Evolutionary conservation across 345 rosid genomes (phyloP), one percentile per base, ranked within the genome.

Genomic region (Salix koriyanagi): DNA sequence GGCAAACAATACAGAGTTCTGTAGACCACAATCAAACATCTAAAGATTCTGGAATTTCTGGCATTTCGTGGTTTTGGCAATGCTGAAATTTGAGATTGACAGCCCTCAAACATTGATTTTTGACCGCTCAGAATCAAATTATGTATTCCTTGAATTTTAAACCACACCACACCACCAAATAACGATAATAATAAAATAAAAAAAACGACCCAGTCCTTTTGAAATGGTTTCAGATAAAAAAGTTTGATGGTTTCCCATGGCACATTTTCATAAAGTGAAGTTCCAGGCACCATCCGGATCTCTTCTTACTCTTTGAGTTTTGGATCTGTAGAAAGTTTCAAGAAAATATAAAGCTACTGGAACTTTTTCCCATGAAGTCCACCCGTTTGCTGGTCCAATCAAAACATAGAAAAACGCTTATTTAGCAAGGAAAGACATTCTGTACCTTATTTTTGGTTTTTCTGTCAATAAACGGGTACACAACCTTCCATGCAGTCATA

Each of bases 401-500:
- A 65, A 48, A 61, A 48, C 28, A 69, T 12, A 41, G 16, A 71
- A 61, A 58, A 18, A 18, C 5, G 60, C 18, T 32, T 39, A 6
- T 54, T 21, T 77, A 7, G 56, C 64, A 48, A 37, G 65, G 68
- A 78, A 66, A 54, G 72, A 69, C 41, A 71, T 23, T 26, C 14
- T 74, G 7, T 78, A 90, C 97, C 95, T 95, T 95, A 84, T 90
- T 88, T 83, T 91, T 95, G 68, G 97, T 95, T 73, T 88, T 90
- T 80, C 28, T 71, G 88, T 95, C 97, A 26, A 93, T 93, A 70
- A 93, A 93, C 0, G 97, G 97, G 84, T 85, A 93, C 70, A 93
- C 67, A 58, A 82, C 82, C 85, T 91, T 95, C 97, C 97, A 95
- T 25, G 90, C 99, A 2, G 97, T 84, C 99, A 91, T 87, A 80